Evolutionary conservation across 768 basidiomycete species (phyloP).

Genomic region (Lactarius sp.): DNA sequence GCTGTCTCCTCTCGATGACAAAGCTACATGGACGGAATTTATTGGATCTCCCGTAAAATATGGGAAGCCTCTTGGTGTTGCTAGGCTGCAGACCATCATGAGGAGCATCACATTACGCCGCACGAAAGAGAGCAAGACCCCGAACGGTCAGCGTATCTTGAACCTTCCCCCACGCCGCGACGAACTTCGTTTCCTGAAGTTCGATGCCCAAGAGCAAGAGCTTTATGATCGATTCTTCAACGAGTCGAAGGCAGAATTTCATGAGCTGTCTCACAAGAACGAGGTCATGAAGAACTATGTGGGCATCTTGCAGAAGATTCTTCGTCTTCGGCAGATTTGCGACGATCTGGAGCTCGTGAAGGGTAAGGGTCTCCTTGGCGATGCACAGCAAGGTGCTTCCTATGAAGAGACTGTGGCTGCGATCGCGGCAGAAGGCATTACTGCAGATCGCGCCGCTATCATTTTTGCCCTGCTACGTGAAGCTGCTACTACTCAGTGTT

Average conservation of each 20-base stretch:
- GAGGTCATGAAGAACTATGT: conserved; percentile 99
- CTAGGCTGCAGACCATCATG: conserved; percentile 95
- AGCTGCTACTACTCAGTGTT: conserved; percentile 82
- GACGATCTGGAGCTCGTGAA: conserved; percentile 90
- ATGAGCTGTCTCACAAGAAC: conserved; percentile 78
- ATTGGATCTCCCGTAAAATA: conserved; percentile 92
- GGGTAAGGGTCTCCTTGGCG: conserved; percentile 50
- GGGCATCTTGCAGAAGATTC: conserved; percentile 92
- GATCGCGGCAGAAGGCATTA: conserved; percentile 78
- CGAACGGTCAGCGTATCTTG: conserved; percentile 81
- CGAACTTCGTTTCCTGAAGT: conserved; percentile 78
- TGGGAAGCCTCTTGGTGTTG: conserved; percentile 83
- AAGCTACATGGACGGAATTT: conserved; percentile 86
- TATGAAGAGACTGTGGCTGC: conserved; percentile 78
- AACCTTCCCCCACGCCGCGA: conserved; percentile 88
- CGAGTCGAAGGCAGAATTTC: conserved; percentile 90
- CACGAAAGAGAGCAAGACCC: conserved; percentile 84
- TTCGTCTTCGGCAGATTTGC: conserved; percentile 95
- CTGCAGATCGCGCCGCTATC: conserved; percentile 64
- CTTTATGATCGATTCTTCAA: conserved; percentile 88
- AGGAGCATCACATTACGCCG: conserved; percentile 92
- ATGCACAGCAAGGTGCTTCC: conserved; percentile 43
- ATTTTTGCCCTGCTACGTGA: conserved; percentile 84
- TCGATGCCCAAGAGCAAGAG: conserved; percentile 73
- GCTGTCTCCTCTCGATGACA: conserved; percentile 88